phyloP scores from a whole-genome alignment of 1,139 yeast genomes.

The Pichia cactophila region DNA sequence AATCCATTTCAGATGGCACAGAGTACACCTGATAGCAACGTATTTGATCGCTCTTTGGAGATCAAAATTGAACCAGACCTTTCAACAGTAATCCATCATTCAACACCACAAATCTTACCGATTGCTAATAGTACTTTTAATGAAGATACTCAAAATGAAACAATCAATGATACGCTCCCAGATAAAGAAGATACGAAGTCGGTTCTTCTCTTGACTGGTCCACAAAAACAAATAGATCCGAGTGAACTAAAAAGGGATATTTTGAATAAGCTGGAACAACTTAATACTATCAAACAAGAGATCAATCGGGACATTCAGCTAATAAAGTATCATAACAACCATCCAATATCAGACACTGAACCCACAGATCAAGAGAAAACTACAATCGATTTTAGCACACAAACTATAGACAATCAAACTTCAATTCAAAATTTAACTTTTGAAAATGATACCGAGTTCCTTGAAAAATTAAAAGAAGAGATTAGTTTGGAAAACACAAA shows the following conservation, averaged over 20 bases:
- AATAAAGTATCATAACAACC: background rate
- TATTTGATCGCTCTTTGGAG: constrained; percentile 6
- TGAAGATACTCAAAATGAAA: background rate
- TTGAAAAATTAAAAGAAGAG: constrained; percentile 19
- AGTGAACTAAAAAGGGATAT: constrained; percentile 2
- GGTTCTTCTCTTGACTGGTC: background rate
- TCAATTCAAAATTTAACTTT: background rate
- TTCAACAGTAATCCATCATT: background rate
- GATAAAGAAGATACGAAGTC: background rate
- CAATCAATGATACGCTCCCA: background rate
- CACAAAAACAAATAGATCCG: background rate
- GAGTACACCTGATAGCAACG: background rate
- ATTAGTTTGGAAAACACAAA: constrained; percentile 21
- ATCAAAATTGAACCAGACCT: constrained; percentile 2
- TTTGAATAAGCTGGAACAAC: constrained; percentile 3
- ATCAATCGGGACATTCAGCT: constrained; percentile 3
- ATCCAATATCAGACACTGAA: background rate
- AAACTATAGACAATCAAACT: background rate
- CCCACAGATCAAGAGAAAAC: too few relatives aligned
- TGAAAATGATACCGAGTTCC: constrained; percentile 16
- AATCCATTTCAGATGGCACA: background rate
- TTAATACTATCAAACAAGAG: constrained; percentile 1
- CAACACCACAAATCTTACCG: background rate
- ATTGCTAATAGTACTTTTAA: constrained; percentile 8
- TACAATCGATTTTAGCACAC: background rate